Conservation (phyloP, 768 basidiomycete genomes). For the Flagelloscypha sp. region DNA sequence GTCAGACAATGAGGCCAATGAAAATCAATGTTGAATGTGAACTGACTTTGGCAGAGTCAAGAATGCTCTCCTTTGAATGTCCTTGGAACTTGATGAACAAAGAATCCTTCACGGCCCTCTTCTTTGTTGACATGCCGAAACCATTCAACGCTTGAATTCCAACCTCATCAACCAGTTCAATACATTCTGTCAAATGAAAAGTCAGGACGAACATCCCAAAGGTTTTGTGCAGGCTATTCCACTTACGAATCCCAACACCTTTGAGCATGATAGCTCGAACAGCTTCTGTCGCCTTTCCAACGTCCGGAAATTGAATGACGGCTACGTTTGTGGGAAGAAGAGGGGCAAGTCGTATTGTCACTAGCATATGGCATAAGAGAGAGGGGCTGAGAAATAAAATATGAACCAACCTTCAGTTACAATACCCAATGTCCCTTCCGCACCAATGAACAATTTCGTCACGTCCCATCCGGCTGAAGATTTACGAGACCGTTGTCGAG, state of each 20-base stretch:
- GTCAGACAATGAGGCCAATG: too few relatives aligned
- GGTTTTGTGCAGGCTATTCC: too few relatives aligned
- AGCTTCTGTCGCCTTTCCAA: conserved; percentile 68
- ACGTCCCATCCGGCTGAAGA: conserved; percentile 83
- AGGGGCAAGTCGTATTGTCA: conserved; percentile 77
- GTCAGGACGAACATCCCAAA: too few relatives aligned
- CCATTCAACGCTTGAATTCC: conserved; percentile 25
- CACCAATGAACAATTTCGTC: conserved; percentile 84
- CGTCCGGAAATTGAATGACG: conserved; percentile 79
- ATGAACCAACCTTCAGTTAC: conserved; percentile 63
- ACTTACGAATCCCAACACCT: conserved; percentile 69
- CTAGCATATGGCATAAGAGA: conserved; percentile 26
- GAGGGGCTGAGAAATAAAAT: background rate
- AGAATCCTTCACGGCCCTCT: conserved; percentile 61
- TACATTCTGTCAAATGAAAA: conserved; percentile 50
- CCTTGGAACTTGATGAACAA: conserved; percentile 93
- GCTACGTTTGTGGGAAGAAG: conserved; percentile 78
- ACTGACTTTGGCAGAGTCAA: too few relatives aligned
- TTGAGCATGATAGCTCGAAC: conserved; percentile 73
- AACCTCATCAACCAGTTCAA: conserved; percentile 79
- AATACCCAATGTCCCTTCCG: conserved; percentile 84
- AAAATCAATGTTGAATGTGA: too few relatives aligned
- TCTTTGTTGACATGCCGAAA: conserved; percentile 53
- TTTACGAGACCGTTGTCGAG: conserved; percentile 69
- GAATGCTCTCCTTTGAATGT: conserved; percentile 46